phyloP scores from a whole-genome alignment of 139 green algal genomes.

The Picochlorum costavermella region DNA sequence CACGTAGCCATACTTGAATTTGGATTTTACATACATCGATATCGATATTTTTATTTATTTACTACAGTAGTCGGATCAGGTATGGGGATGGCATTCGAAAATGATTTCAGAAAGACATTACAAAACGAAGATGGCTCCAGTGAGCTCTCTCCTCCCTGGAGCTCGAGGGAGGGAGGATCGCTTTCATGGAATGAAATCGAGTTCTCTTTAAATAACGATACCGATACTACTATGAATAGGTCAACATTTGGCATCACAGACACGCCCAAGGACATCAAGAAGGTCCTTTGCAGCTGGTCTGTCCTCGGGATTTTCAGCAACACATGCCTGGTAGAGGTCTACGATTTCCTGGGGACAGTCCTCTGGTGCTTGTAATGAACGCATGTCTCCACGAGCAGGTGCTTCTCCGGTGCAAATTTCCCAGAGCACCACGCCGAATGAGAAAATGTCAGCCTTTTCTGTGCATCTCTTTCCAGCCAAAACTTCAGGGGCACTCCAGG shows the following conservation, averaged over 20 bases:
- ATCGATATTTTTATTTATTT: no score
- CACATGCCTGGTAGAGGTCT: conserved; percentile 24
- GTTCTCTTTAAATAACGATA: no score
- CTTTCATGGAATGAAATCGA: no score
- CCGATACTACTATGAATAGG: background rate
- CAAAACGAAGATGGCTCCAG: no score
- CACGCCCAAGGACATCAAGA: background rate
- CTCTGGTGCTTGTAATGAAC: conserved; percentile 17
- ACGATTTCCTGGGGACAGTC: conserved; percentile 33
- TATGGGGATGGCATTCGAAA: no score
- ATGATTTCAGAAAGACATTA: no score
- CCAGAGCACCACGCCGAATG: conserved; percentile 32
- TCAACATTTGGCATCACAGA: background rate
- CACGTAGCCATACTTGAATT: no score
- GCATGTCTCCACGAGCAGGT: conserved; percentile 24
- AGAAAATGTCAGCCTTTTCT: conserved; percentile 36
- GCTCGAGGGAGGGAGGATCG: no score
- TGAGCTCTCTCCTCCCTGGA: no score
- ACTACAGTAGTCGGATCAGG: no score
- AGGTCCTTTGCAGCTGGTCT: conserved; percentile 27
- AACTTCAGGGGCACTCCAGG: conserved; percentile 36
- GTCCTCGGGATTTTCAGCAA: conserved; percentile 16
- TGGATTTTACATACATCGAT: no score
- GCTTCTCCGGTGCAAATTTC: conserved; percentile 38
- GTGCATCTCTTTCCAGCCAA: conserved; percentile 19